Evolutionary conservation across 495 filamentous ascomycete genomes (phyloP).

Genomic region (Chaetomium fimeti): DNA sequence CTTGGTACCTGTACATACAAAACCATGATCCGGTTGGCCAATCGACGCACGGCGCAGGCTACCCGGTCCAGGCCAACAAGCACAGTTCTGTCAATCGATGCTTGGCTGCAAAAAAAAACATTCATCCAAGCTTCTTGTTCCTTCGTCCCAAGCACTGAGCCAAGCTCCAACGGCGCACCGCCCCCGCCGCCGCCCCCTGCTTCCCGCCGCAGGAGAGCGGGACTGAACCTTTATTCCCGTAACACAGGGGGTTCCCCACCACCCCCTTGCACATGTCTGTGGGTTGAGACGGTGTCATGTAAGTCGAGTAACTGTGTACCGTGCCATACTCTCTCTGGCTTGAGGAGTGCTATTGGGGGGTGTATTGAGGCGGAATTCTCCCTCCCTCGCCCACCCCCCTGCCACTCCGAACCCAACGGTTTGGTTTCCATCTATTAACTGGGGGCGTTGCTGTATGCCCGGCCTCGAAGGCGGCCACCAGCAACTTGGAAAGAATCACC

Average conservation of each 20-base stretch:
- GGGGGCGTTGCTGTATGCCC: constrained; percentile 1
- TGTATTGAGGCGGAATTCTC: no score
- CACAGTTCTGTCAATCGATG: not conserved
- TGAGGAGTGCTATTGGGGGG: no score
- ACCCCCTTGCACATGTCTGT: not conserved
- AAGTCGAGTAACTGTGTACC: not conserved
- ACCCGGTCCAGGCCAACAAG: not conserved
- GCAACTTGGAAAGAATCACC: not conserved
- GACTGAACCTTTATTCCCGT: not conserved
- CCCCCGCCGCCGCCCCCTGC: not conserved
- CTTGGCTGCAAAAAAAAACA: not conserved
- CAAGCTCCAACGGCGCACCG: constrained; percentile 10
- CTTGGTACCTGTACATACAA: no score
- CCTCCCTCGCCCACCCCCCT: not conserved
- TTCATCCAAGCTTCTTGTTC: constrained; percentile 2
- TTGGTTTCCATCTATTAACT: constrained; percentile 3
- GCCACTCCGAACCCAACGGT: not conserved
- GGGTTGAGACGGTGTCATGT: not conserved
- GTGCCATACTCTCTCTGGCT: not conserved
- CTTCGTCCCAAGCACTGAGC: no score
- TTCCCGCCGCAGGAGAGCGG: not conserved
- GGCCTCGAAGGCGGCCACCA: not conserved
- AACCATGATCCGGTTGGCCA: not conserved
- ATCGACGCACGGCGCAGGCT: not conserved
- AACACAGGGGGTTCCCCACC: not conserved